Conservation (phyloP, 768 basidiomycete species). For the Phanerodontia chrysosporium region DNA sequence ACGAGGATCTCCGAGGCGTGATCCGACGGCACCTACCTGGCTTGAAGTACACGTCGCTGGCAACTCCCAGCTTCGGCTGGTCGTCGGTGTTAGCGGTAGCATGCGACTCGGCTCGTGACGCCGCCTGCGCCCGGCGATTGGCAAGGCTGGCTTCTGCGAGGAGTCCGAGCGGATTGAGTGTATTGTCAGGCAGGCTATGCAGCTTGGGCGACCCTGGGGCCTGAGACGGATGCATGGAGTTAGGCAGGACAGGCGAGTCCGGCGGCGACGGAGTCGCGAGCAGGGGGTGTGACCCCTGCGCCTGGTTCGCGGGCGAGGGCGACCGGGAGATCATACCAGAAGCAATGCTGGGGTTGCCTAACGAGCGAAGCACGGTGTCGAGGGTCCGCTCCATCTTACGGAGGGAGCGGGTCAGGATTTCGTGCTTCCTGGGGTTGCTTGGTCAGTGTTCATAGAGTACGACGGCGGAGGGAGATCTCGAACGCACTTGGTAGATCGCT, state of each 20-base stretch:
- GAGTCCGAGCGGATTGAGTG: constrained; percentile 87
- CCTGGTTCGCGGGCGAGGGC: constrained; percentile 61
- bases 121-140: constrained; percentile 58
- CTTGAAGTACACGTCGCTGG: constrained; percentile 87
- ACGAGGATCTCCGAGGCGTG: background rate
- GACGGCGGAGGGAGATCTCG: constrained; percentile 7
- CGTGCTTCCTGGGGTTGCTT: constrained; percentile 65
- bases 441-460: constrained; percentile 24
- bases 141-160: constrained; percentile 87
- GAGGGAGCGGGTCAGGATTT: constrained; percentile 73
- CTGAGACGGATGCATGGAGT: constrained; percentile 19
- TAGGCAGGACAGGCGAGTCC: constrained; percentile 35
- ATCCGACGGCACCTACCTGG: constrained; percentile 51
- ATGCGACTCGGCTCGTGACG: constrained; percentile 11
- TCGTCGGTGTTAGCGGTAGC: constrained; percentile 7
- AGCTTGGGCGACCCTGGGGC: constrained; percentile 72
- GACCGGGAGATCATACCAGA: constrained; percentile 81
- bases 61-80: constrained; percentile 61
- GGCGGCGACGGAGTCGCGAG: constrained; percentile 34
- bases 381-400: constrained; percentile 90
- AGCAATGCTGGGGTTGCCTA: constrained; percentile 77
- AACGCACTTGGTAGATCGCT: constrained; percentile 75
- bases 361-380: constrained; percentile 86
- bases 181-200: constrained; percentile 88
- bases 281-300: constrained; percentile 49